phyloP scores from a whole-genome alignment of 192 early-diverging fungal species.

The Linnemannia hyalina region DNA sequence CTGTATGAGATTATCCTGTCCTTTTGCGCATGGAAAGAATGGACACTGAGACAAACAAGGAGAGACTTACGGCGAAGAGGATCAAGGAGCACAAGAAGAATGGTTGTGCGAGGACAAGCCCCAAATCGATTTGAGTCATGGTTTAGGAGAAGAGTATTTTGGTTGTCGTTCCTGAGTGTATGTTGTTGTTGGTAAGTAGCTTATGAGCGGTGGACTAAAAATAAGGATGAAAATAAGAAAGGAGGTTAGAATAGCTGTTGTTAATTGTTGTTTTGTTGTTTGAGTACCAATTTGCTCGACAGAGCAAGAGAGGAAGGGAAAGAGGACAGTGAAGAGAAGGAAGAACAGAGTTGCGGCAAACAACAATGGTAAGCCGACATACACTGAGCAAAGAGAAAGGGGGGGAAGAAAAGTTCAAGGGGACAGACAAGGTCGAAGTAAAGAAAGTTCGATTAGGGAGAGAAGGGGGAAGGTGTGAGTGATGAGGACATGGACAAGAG shows the following conservation, averaged over 20 bases:
- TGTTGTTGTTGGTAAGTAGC: background rate
- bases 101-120: conserved; percentile 41
- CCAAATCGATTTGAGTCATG: conserved; percentile 31
- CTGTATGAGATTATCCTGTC: background rate
- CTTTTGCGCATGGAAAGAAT: background rate
- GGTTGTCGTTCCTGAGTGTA: conserved; percentile 9
- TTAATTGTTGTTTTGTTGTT: background rate
- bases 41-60: background rate
- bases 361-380: background rate
- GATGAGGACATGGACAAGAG: background rate
- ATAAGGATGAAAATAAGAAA: background rate
- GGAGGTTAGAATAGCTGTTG: background rate
- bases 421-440: background rate
- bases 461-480: background rate
- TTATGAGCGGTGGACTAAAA: background rate
- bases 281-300: background rate
- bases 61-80: conserved; percentile 39
- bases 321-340: background rate
- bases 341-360: background rate
- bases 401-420: background rate
- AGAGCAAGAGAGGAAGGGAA: background rate
- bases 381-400: background rate
- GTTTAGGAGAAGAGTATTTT: conserved; percentile 7
- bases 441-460: background rate
- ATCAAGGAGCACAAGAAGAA: conserved; percentile 49